Base-by-base conservation (phyloP, 805 yeast genomes). In the Candida tallmaniae region DNA sequence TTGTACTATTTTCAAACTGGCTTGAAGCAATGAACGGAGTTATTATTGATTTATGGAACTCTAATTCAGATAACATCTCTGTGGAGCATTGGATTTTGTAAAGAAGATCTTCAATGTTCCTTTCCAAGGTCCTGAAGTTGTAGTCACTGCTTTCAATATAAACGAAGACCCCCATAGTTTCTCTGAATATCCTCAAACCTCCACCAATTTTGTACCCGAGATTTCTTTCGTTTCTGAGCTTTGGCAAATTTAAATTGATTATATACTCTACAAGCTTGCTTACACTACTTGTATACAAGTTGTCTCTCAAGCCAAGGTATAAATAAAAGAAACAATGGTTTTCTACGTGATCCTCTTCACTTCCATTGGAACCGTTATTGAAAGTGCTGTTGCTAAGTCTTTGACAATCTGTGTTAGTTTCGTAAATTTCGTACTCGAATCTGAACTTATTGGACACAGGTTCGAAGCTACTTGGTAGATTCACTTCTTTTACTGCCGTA, bases 121-220 rank as follows among this genome's bases (percentile, higher is more conserved):
- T 18, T 4, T 17, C 17, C 12, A 43, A 22, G 5, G 15, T 12
- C 23, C 19, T 14, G 11, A 6, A 9, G n/a, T 32, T 26, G 29
- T 29, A 23, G 13, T 34, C 38, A 30, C 31, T 36, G 19, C 45
- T 43, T 25, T 38, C 42, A 13, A 43, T 20, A 18, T 37, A 43
- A 18, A 43, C 32, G 28, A 27, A 43, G 1, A 38, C 4, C 3
- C 47, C 47, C n/a, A 43, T 38, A 6, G 37, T 35, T 7, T 29
- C 13, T 17, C 47, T 16, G 27, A 36, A 34, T 10, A 38, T 30
- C 25, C 35, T 38, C 16, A 36, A 15, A 2, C 47, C 47, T 13
- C 38, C 17, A 6, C 30, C 13, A 13, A 38, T 20, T 14, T 34
- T 35, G 22, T 37, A 43, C 24, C 34, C 44, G 25, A 38, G 16